phyloP scores from a whole-genome alignment of 225 moss, liverwort and hornwort genomes.

The Physcomitrellopsis africana region DNA sequence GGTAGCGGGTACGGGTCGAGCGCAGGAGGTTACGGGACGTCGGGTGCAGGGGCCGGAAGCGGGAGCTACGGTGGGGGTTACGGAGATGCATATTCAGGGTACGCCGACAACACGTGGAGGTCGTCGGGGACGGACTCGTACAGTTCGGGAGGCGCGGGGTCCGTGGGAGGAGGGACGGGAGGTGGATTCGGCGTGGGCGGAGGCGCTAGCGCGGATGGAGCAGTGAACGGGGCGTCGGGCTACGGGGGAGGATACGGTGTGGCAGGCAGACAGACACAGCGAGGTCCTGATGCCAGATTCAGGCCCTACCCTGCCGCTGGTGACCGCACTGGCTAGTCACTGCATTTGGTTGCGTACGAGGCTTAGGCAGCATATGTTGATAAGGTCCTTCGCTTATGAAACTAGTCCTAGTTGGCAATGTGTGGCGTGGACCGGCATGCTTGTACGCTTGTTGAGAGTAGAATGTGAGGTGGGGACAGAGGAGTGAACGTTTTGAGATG shows the following conservation, averaged over 20 bases:
- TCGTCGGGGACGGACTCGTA: constrained; percentile 83
- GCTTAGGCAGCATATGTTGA: constrained; percentile 70
- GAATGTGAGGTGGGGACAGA: too few species aligned
- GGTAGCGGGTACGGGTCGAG: constrained; percentile 80
- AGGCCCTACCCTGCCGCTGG: constrained; percentile 99
- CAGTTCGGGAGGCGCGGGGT: constrained; percentile 69
- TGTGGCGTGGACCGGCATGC: constrained; percentile 13
- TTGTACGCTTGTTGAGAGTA: constrained; percentile 1
- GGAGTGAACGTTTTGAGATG: too few species aligned
- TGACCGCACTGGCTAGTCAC: constrained; percentile 96
- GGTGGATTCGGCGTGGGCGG: constrained; percentile 77
- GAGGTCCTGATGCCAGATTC: constrained; percentile 98
- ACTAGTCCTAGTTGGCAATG: constrained; percentile 38
- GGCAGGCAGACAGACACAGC: constrained; percentile 98
- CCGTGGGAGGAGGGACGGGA: constrained; percentile 71
- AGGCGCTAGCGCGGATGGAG: constrained; percentile 59
- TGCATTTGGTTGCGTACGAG: constrained; percentile 64
- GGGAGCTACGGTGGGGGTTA: constrained; percentile 69
- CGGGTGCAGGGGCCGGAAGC: constrained; percentile 76
- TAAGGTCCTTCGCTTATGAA: constrained; percentile 68
- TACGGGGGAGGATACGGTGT: constrained; percentile 97
- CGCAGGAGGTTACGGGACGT: constrained; percentile 73
- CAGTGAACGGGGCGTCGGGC: constrained; percentile 83
- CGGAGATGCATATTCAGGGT: constrained; percentile 82
- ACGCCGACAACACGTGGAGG: constrained; percentile 92